A percentile compares a stretch with the other conserved stretches of the same genome.
phyloP scores from a whole-genome alignment of 768 basidiomycete species.

The Agrocybe praecox region DNA sequence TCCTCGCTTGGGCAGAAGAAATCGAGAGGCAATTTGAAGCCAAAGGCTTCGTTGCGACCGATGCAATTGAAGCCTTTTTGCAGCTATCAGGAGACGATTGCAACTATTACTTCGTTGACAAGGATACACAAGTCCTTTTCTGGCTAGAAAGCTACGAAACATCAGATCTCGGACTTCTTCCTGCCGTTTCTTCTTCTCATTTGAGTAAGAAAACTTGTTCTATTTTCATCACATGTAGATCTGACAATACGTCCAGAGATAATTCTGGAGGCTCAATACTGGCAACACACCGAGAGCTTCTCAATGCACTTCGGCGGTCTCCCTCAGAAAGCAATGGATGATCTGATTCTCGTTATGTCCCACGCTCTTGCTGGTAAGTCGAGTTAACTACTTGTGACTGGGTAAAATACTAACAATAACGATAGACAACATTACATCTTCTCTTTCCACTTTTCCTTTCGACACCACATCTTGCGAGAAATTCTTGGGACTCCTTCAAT shows the following conservation, averaged over 20 bases:
- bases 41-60: conserved; percentile 34
- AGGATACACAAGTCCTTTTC: conserved; percentile 45
- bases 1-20: conserved; percentile 37
- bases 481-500: conserved; percentile 50
- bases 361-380: conserved; percentile 63
- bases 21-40: conserved; percentile 33
- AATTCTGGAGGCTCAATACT: conserved; percentile 55
- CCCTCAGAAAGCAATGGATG: conserved; percentile 36
- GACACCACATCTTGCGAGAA: conserved; percentile 44
- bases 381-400: too few species aligned
- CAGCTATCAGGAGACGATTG: conserved; percentile 46
- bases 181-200: conserved; percentile 52
- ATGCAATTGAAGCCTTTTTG: conserved; percentile 53
- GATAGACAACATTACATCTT: conserved; percentile 62
- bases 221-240: neutral
- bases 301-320: conserved; percentile 53
- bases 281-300: conserved; percentile 65
- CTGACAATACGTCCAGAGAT: conserved; percentile 32
- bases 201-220: conserved; percentile 41
- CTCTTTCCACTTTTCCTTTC: conserved; percentile 62
- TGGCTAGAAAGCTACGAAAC: conserved; percentile 55
- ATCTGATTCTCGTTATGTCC: conserved; percentile 53
- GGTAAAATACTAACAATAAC: neutral
- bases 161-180: conserved; percentile 42
- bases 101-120: conserved; percentile 61